phyloP scores from a whole-genome alignment of 2,329 filamentous ascomycete genomes.

The Alternaria burnsii region DNA sequence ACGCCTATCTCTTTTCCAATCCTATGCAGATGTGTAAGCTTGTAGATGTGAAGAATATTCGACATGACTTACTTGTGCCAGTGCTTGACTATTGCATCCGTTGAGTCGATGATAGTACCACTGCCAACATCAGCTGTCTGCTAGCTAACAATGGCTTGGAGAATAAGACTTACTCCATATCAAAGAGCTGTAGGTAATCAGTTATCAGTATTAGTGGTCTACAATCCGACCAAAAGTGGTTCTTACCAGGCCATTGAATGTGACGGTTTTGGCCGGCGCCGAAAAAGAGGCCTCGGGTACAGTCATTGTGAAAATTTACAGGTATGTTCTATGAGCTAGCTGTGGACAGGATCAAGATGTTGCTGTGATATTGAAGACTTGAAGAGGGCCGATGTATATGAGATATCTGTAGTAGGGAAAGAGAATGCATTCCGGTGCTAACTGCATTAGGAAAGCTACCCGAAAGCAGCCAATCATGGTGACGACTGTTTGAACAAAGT shows the following conservation, averaged over 20 bases:
- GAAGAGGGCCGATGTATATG: neutral
- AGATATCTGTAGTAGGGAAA: slow-evolving; percentile 6
- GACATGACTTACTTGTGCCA: slow-evolving; percentile 70
- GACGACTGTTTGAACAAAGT: neutral
- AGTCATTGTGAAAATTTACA: slow-evolving; percentile 35
- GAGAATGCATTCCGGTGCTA: slow-evolving; percentile 12
- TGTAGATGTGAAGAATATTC: neutral
- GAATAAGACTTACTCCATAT: slow-evolving; percentile 42
- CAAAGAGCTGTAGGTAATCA: slow-evolving; percentile 40
- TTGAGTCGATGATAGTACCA: slow-evolving; percentile 85
- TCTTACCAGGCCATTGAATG: slow-evolving; percentile 56
- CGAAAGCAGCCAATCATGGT: slow-evolving; percentile 25
- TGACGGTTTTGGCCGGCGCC: slow-evolving; percentile 51
- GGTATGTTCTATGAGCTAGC: neutral
- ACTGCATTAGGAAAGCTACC: slow-evolving; percentile 26
- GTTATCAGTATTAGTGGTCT: slow-evolving; percentile 9
- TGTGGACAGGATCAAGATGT: neutral
- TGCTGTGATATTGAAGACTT: neutral
- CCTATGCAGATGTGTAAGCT: slow-evolving; percentile 54
- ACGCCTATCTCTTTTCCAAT: slow-evolving; percentile 85
- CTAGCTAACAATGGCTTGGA: neutral
- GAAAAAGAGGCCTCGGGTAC: slow-evolving; percentile 51
- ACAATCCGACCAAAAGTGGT: neutral
- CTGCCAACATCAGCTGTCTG: slow-evolving; percentile 48
- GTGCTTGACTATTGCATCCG: slow-evolving; percentile 77